Percentiles rank a stretch among this genome's conserved stretches.
These are phyloP conservation scores for Aspergillus coremiiformis DNA, from an alignment of 495 filamentous ascomycete genomes.

Conservation along the genomic window DNA sequence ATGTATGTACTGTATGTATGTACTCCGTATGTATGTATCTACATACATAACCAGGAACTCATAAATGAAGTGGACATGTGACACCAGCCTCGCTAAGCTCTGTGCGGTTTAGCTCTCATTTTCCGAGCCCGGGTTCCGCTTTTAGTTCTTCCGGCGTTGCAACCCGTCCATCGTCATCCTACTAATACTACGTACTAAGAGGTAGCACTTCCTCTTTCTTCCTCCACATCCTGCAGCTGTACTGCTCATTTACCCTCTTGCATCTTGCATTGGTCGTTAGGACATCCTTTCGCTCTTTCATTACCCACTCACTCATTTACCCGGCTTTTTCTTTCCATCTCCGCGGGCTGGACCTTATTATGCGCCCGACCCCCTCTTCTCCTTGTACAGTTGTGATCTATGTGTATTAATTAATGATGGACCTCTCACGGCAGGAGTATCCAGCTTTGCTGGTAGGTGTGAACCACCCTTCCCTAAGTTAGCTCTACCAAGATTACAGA, in stretches of 20 bases:
- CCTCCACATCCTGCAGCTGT: not conserved
- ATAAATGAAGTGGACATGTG: too few species aligned
- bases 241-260: not conserved
- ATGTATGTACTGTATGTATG: not conserved
- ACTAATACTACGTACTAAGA: too few species aligned
- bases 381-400: constrained; percentile 17
- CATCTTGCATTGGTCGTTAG: not conserved
- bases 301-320: not conserved
- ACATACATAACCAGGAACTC: too few species aligned
- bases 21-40: not conserved
- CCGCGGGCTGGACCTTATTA: constrained; percentile 22
- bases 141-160: constrained; percentile 10
- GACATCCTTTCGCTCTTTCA: not conserved
- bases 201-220: constrained; percentile 3
- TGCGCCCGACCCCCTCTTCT: constrained; percentile 26
- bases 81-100: constrained; percentile 2
- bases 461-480: constrained; percentile 1
- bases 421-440: constrained; percentile 87
- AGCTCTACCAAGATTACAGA: not conserved
- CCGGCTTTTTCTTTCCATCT: not conserved
- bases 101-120: not conserved
- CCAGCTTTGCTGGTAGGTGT: constrained; percentile 84
- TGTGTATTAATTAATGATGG: constrained; percentile 49
- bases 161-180: constrained; percentile 13
- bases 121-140: not conserved